Evolutionary conservation across 1,284 basidiomycete genomes (phyloP).

Genomic region (Trichosporon faecale): DNA sequence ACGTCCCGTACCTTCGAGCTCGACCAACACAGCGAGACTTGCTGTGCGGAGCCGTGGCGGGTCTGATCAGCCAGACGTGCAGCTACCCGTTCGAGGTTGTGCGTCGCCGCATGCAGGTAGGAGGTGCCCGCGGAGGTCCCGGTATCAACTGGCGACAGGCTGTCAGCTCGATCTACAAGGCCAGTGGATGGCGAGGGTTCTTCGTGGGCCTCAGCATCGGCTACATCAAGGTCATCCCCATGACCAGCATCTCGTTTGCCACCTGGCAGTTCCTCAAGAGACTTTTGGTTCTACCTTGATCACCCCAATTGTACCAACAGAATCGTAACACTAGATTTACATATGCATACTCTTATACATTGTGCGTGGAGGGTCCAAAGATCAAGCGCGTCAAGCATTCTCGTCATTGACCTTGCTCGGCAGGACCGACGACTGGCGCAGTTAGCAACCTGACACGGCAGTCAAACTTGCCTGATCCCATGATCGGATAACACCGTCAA

Average conservation of each 20-base stretch:
- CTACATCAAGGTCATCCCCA: constrained; percentile 93
- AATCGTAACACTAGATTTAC: constrained; percentile 18
- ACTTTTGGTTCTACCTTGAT: constrained; percentile 31
- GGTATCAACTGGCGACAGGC: constrained; percentile 73
- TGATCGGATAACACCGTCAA: constrained; percentile 38
- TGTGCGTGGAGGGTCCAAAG: not conserved
- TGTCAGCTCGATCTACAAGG: constrained; percentile 63
- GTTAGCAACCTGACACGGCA: not conserved
- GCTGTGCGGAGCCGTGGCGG: constrained; percentile 82
- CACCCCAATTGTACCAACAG: constrained; percentile 34
- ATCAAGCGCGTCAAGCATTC: not conserved
- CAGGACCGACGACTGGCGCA: constrained; percentile 7
- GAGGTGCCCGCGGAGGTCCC: constrained; percentile 64
- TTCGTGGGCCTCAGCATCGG: constrained; percentile 92
- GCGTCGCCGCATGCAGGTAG: constrained; percentile 91
- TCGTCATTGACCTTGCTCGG: not conserved
- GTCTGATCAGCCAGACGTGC: constrained; percentile 80
- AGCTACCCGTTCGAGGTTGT: constrained; percentile 97
- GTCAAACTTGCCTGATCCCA: constrained; percentile 41
- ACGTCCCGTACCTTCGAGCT: constrained; percentile 49
- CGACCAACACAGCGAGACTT: constrained; percentile 58
- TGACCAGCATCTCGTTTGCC: constrained; percentile 63
- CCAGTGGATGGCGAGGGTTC: constrained; percentile 79
- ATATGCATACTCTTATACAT: constrained; percentile 20
- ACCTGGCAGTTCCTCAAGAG: constrained; percentile 54